phyloP scores from a whole-genome alignment of 495 filamentous ascomycete genomes.

The Tuber magnatum region DNA sequence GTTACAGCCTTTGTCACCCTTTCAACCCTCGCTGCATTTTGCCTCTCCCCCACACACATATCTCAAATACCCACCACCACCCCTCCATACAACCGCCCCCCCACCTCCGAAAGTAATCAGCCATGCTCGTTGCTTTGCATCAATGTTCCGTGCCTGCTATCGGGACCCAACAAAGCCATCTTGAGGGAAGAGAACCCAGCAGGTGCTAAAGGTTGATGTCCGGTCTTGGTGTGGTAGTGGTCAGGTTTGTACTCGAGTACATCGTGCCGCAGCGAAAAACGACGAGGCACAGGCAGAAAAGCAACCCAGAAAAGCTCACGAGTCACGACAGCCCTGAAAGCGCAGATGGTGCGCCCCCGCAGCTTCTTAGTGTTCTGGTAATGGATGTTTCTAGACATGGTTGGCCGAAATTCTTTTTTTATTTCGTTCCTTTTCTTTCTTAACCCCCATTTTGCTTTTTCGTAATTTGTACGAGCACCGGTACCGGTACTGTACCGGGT shows the following conservation, averaged over 20 bases:
- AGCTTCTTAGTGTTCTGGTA: conserved; percentile 22
- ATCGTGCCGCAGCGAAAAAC: conserved; percentile 19
- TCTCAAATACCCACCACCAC: conserved; percentile 2
- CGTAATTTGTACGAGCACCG: conserved; percentile 22
- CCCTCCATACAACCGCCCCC: conserved; percentile 22
- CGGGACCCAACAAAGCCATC: conserved; percentile 34
- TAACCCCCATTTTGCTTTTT: conserved; percentile 5
- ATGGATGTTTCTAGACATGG: conserved; percentile 8
- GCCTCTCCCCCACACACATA: conserved; percentile 17
- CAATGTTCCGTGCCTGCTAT: conserved; percentile 35
- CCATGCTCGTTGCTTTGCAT: conserved; percentile 31
- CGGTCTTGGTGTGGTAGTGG: conserved; percentile 17
- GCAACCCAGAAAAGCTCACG: conserved; percentile 16
- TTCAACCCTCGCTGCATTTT: conserved; percentile 29
- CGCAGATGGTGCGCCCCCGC: conserved; percentile 27
- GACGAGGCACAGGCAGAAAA: conserved; percentile 25
- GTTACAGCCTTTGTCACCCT: conserved; percentile 23
- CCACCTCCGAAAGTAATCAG: conserved; percentile 11
- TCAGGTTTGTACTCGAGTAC: conserved; percentile 37
- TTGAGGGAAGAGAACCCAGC: conserved; percentile 28
- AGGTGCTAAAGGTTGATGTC: conserved; percentile 30
- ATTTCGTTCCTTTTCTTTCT: conserved; percentile 10
- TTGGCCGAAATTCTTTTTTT: conserved; percentile 29
- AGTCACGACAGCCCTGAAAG: conserved; percentile 25
- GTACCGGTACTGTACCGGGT: too few relatives aligned